Evolutionary conservation across 805 yeast species (phyloP), one percentile per base, ranked within the genome.

Genomic region (Middelhovenomyces tepae): DNA sequence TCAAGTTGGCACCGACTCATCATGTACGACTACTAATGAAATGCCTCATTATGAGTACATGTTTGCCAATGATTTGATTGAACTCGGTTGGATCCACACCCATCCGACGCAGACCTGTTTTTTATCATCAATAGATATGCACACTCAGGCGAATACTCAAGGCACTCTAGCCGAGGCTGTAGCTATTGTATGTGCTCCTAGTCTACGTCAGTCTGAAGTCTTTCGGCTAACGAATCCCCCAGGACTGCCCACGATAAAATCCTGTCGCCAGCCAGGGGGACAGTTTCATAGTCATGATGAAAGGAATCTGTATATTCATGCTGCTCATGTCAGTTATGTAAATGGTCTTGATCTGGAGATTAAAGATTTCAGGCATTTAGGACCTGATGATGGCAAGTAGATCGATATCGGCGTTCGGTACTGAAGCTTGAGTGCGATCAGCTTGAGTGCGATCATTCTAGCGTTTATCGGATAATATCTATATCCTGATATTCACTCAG

Each of bases 41-140:
- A 81, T 75, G 42, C 53, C 58, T 4, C 49, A 76, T 38, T 75
- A 75, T 45, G 71, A 68, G 27, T 70, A 60, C 42, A 65, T 75
- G 27, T 82, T 75, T 46, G 43, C 54, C 20, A 59, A 69, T 34
- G 78, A 71, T 39, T 53, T 77, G 28, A 74, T 76, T 45, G 69
- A 76, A n/a, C 57, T 76, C 2, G 84, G 84, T 3, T 76, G 84
- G 84, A 77, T 76, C 34, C 84, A 76, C 50, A 77, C 83, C 7
- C 84, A 76, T 48, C 84, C 84, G 4, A 71, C 82, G 7, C 84
- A 76, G 48, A 60, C 79, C n/a, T 76, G 84, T 42, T 76, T 76
- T 48, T 53, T 76, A 51, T 71, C 78, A 8, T 72, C 80, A 0
- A 71, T 76, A 28, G 84, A 76, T 46, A 54, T 76, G 34, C 84